Conservation (phyloP, 371 early-diverging fungal genomes). For the Mortierella sp. region DNA sequence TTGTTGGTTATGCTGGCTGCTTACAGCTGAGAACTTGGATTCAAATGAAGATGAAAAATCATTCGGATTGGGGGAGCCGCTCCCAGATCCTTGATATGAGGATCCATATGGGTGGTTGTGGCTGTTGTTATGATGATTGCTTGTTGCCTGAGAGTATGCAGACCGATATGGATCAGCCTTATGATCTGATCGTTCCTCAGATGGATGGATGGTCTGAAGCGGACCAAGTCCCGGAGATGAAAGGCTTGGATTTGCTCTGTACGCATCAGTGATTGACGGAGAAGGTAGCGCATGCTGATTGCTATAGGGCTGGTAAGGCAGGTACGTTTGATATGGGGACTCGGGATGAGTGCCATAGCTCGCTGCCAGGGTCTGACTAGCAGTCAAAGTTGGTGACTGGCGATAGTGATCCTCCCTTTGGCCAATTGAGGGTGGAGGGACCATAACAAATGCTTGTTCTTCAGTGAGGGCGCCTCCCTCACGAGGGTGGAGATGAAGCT, state of each 20-base stretch:
- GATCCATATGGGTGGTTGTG: slow-evolving; percentile 16
- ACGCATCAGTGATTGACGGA: slow-evolving; percentile 30
- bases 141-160: slow-evolving; percentile 31
- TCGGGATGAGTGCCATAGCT: slow-evolving; percentile 29
- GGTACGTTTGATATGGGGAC: slow-evolving; percentile 31
- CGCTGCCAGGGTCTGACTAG: slow-evolving; percentile 47
- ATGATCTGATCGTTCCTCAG: slow-evolving; percentile 29
- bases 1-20: slow-evolving; percentile 23
- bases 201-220: background rate
- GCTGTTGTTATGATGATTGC: slow-evolving; percentile 2
- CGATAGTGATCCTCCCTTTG: slow-evolving; percentile 42
- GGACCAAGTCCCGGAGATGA: slow-evolving; percentile 39
- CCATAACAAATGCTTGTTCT: slow-evolving; percentile 18
- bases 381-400: slow-evolving; percentile 40
- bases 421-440: slow-evolving; percentile 26
- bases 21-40: slow-evolving; percentile 31
- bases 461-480: slow-evolving; percentile 18
- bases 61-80: slow-evolving; percentile 37
- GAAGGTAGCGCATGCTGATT: slow-evolving; percentile 35
- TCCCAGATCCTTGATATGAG: slow-evolving; percentile 29
- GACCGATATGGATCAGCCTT: slow-evolving; percentile 51
- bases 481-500: slow-evolving; percentile 10
- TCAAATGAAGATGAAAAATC: slow-evolving; percentile 52
- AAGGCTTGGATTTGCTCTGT: slow-evolving; percentile 11
- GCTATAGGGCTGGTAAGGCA: slow-evolving; percentile 38